A percentile compares a stretch with the other conserved stretches of the same genome.
These are phyloP conservation scores for Aureobasidium uvarum DNA, from an alignment of 2,329 filamentous ascomycete species.

Conservation along the genomic window DNA sequence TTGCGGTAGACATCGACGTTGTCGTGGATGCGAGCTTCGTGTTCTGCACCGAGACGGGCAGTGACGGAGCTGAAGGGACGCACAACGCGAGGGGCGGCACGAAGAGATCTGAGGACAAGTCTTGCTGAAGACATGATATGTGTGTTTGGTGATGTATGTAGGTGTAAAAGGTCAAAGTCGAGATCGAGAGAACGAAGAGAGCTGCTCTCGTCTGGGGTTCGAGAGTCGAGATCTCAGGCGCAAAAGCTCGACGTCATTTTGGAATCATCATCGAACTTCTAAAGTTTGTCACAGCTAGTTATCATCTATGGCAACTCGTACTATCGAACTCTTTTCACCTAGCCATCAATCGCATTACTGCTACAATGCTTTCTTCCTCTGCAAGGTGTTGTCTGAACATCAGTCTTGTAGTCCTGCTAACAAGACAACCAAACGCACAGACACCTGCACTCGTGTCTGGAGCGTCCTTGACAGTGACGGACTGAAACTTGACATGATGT, in stretches of 20 bases:
- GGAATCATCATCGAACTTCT: conserved; percentile 1
- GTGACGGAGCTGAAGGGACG: conserved; percentile 43
- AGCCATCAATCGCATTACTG: background rate
- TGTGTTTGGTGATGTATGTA: background rate
- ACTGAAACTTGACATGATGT: background rate
- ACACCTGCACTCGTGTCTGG: background rate
- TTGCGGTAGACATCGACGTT: conserved; percentile 56
- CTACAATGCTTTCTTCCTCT: background rate
- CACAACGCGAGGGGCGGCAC: conserved; percentile 41
- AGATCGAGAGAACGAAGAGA: conserved; percentile 2
- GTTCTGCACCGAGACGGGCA: conserved; percentile 41
- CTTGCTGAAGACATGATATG: conserved; percentile 49
- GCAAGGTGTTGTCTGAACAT: background rate
- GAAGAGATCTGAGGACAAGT: conserved; percentile 47
- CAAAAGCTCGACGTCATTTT: background rate
- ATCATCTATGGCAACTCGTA: background rate
- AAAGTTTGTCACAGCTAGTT: too few relatives aligned
- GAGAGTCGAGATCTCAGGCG: background rate
- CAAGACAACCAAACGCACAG: background rate
- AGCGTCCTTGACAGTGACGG: background rate
- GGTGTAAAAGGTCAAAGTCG: background rate
- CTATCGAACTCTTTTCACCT: background rate
- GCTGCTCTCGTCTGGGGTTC: conserved; percentile 1
- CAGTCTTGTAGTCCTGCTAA: background rate
- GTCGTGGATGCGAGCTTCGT: conserved; percentile 48